phyloP scores from a whole-genome alignment of 2,329 filamentous ascomycete genomes.

The Grosmannia huntii region DNA sequence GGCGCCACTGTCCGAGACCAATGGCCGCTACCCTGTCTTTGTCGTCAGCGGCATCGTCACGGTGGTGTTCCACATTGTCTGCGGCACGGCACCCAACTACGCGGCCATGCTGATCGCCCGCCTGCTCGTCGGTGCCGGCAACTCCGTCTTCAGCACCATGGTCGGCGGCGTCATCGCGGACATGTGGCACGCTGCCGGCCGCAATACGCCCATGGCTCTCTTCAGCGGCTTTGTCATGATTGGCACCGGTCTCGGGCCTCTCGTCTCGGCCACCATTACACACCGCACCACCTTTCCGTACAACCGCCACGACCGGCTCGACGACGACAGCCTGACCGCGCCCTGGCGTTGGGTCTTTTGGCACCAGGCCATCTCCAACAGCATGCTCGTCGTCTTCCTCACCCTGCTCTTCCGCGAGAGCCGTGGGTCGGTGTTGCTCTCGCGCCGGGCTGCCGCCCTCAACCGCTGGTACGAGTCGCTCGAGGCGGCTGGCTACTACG shows the following conservation, averaged over 20 bases:
- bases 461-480: conserved; percentile 70
- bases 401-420: conserved; percentile 69
- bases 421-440: conserved; percentile 65
- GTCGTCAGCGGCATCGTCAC: conserved; percentile 60
- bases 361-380: conserved; percentile 62
- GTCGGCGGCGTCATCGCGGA: conserved; percentile 87
- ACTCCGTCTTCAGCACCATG: conserved; percentile 72
- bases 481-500: conserved; percentile 49
- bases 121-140: conserved; percentile 66
- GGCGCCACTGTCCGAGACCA: conserved; percentile 78
- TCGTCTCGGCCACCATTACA: conserved; percentile 58
- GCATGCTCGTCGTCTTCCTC: conserved; percentile 49
- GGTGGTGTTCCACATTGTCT: conserved; percentile 57
- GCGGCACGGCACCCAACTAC: conserved; percentile 56
- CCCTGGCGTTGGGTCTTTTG: conserved; percentile 84
- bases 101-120: conserved; percentile 63
- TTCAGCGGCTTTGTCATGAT: conserved; percentile 70
- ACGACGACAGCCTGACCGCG: conserved; percentile 14
- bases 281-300: conserved; percentile 33
- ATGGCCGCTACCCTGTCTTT: conserved; percentile 76
- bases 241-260: conserved; percentile 67
- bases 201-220: conserved; percentile 82
- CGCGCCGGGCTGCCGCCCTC: conserved; percentile 56
- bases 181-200: conserved; percentile 62
- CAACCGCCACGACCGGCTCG: conserved; percentile 8